Percentiles rank a stretch among this genome's conserved stretches.
Conservation (phyloP, 345 rosid genomes). For the Theobroma cacao region DNA sequence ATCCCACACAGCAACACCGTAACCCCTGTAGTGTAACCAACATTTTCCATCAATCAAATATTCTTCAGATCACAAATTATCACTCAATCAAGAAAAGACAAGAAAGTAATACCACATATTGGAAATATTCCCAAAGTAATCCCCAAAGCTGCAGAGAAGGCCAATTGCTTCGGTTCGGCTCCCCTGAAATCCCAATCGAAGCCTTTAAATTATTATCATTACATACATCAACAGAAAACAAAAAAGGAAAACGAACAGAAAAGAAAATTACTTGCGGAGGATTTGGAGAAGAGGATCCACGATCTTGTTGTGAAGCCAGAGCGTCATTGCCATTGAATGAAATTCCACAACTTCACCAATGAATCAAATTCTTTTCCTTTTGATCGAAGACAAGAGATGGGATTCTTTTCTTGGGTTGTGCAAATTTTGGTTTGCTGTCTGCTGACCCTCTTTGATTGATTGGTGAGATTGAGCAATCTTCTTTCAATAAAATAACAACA, state of each 20-base stretch:
- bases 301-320: constrained; percentile 59
- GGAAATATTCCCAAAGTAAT: constrained; percentile 82
- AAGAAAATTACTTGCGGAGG: constrained; percentile 69
- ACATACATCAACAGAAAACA: no score
- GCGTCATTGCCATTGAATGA: constrained; percentile 44
- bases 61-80: neutral
- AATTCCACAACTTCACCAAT: no score
- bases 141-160: constrained; percentile 90
- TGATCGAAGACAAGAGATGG: no score
- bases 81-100: neutral
- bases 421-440: no score
- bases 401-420: no score
- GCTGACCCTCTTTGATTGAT: no score
- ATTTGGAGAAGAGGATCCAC: constrained; percentile 71
- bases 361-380: no score
- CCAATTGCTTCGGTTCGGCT: constrained; percentile 85
- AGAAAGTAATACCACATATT: constrained; percentile 62
- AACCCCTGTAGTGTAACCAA: constrained; percentile 49
- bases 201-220: no score
- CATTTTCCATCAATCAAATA: neutral
- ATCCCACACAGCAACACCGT: constrained; percentile 83
- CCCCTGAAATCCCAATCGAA: constrained; percentile 39
- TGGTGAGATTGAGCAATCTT: no score
- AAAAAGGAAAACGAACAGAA: neutral
- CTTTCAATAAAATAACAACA: no score